Evolutionary conservation across 768 basidiomycete species (phyloP).

Genomic region (Nevesoporus exiguus): DNA sequence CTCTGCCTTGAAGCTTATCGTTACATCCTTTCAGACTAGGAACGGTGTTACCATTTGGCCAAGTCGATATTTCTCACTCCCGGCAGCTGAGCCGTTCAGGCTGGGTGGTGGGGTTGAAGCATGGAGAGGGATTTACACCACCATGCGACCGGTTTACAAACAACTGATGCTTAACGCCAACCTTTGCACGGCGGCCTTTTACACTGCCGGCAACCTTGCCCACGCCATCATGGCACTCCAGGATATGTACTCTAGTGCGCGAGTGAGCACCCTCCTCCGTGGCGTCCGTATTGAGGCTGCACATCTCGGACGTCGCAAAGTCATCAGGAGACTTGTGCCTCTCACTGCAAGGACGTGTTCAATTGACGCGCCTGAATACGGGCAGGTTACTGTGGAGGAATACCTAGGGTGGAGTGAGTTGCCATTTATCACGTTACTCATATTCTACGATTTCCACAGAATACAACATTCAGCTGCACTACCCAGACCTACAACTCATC

Average conservation of each 20-base stretch:
- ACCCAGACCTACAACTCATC: slow-evolving; percentile 43
- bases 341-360: slow-evolving; percentile 36
- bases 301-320: slow-evolving; percentile 73
- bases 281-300: slow-evolving; percentile 62
- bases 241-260: slow-evolving; percentile 55
- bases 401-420: slow-evolving; percentile 48
- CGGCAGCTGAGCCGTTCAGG: slow-evolving; percentile 25
- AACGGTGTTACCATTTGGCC: slow-evolving; percentile 50
- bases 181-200: slow-evolving; percentile 50
- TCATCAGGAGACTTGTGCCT: slow-evolving; percentile 53
- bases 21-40: slow-evolving; percentile 44
- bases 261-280: slow-evolving; percentile 54
- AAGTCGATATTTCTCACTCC: slow-evolving; percentile 52
- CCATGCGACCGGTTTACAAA: slow-evolving; percentile 39
- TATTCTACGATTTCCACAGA: slow-evolving; percentile 33
- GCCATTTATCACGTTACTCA: background rate
- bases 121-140: slow-evolving; percentile 52
- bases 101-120: slow-evolving; percentile 55
- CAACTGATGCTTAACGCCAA: slow-evolving; percentile 54
- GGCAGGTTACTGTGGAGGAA: slow-evolving; percentile 42
- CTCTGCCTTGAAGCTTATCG: slow-evolving; percentile 48
- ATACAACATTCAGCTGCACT: slow-evolving; percentile 37
- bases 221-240: slow-evolving; percentile 40
- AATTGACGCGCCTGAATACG: slow-evolving; percentile 41
- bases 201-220: slow-evolving; percentile 42